A percentile compares a stretch with the other conserved stretches of the same genome.
phyloP scores from a whole-genome alignment of 352 stramenopile species.

The Pythium periplocum region DNA sequence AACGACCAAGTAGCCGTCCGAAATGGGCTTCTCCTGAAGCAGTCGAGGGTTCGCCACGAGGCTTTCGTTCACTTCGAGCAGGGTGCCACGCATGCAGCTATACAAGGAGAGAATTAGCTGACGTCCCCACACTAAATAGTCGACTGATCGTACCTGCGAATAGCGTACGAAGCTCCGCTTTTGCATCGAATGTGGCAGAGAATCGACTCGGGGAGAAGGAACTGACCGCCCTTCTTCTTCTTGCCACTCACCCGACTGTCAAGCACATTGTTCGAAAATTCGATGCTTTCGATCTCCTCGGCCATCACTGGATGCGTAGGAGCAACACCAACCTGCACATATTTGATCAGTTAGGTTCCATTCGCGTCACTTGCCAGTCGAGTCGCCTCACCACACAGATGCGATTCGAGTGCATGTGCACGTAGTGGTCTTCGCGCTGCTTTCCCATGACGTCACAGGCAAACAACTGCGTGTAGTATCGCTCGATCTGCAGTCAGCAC shows the following conservation, averaged over 20 bases:
- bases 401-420: conserved; percentile 88
- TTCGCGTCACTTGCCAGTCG: conserved; percentile 1
- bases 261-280: conserved; percentile 59
- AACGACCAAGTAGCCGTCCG: conserved; percentile 77
- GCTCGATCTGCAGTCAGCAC: conserved; percentile 48
- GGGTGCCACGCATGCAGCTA: conserved; percentile 72
- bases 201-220: conserved; percentile 60
- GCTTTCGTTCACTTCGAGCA: conserved; percentile 79
- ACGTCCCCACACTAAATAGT: not conserved
- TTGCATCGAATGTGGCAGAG: conserved; percentile 64
- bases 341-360: conserved; percentile 2
- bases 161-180: conserved; percentile 48
- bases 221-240: conserved; percentile 85
- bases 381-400: conserved; percentile 50
- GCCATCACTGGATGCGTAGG: conserved; percentile 62
- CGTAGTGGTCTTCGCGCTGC: conserved; percentile 70
- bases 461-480: conserved; percentile 86
- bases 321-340: conserved; percentile 31
- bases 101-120: not conserved
- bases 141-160: conserved; percentile 33
- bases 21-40: conserved; percentile 58
- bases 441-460: conserved; percentile 74
- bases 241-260: conserved; percentile 76
- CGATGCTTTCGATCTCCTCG: conserved; percentile 49
- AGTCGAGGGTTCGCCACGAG: conserved; percentile 50